These are phyloP conservation scores for Plenodomus biglobosus DNA, from an alignment of 2,329 filamentous ascomycete genomes.

Conservation along the genomic window DNA sequence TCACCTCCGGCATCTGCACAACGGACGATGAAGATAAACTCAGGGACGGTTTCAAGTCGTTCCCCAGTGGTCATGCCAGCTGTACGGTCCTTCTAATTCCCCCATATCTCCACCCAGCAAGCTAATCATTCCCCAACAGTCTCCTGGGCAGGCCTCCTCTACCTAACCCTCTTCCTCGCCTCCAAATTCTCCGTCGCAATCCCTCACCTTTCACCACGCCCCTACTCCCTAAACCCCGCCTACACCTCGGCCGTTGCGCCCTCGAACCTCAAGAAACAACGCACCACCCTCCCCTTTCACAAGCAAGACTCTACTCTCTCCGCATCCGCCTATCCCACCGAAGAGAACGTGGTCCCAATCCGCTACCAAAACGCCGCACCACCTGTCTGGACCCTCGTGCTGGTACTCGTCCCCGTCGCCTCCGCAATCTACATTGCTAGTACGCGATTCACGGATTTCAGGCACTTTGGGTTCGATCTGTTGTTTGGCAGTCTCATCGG, in stretches of 20 bases:
- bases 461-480: constrained; percentile 92
- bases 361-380: constrained; percentile 78
- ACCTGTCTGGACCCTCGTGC: constrained; percentile 73
- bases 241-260: constrained; percentile 49
- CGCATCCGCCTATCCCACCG: constrained; percentile 17
- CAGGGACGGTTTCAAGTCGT: constrained; percentile 82
- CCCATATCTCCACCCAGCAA: neutral
- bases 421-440: constrained; percentile 78
- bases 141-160: constrained; percentile 77
- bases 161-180: constrained; percentile 83
- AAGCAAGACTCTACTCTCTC: constrained; percentile 27
- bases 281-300: constrained; percentile 25
- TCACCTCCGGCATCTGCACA: constrained; percentile 74
- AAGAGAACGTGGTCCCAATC: constrained; percentile 52
- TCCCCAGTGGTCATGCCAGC: constrained; percentile 75
- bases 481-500: constrained; percentile 83
- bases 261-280: constrained; percentile 33
- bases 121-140: constrained; percentile 44
- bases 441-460: constrained; percentile 84
- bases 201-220: constrained; percentile 63
- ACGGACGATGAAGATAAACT: constrained; percentile 63
- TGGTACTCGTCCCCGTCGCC: constrained; percentile 71
- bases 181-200: constrained; percentile 77
- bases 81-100: constrained; percentile 53
- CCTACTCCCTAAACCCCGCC: constrained; percentile 53